A percentile compares a stretch with the other conserved stretches of the same genome.
phyloP scores from a whole-genome alignment of 2,329 filamentous ascomycete genomes.

The Remersonia thermophila region DNA sequence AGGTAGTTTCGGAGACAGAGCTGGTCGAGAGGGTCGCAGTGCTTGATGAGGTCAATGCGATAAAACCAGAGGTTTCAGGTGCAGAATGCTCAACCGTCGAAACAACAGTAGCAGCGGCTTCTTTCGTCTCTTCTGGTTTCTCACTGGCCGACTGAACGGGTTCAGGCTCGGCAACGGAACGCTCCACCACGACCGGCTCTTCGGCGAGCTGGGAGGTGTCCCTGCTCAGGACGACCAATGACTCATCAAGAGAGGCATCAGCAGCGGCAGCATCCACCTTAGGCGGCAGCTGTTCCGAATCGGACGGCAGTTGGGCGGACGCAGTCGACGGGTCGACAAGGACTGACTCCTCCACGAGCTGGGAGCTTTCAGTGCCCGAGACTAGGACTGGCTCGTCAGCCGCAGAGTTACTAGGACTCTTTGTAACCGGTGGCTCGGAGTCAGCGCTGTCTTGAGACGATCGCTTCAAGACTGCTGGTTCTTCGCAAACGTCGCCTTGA shows the following conservation, averaged over 20 bases:
- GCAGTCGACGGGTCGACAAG: neutral
- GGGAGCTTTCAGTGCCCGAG: conserved; percentile 1
- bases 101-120: neutral
- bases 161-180: neutral
- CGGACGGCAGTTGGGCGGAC: conserved; percentile 2
- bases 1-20: too few relatives aligned
- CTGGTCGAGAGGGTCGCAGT: neutral
- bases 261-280: neutral
- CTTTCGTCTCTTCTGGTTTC: neutral
- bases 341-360: conserved; percentile 5
- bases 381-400: too few relatives aligned
- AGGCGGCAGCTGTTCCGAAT: neutral
- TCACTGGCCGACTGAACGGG: neutral
- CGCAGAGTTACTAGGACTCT: too few relatives aligned
- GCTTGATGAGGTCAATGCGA: neutral
- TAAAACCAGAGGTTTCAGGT: neutral
- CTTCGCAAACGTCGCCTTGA: conserved; percentile 3
- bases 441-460: too few relatives aligned
- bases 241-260: neutral
- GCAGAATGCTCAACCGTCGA: neutral
- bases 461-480: neutral
- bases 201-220: conserved; percentile 3
- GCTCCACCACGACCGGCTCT: conserved; percentile 5
- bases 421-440: too few relatives aligned
- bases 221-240: neutral